phyloP scores from a whole-genome alignment of 352 stramenopile genomes.

The Phytopythium vexans region DNA sequence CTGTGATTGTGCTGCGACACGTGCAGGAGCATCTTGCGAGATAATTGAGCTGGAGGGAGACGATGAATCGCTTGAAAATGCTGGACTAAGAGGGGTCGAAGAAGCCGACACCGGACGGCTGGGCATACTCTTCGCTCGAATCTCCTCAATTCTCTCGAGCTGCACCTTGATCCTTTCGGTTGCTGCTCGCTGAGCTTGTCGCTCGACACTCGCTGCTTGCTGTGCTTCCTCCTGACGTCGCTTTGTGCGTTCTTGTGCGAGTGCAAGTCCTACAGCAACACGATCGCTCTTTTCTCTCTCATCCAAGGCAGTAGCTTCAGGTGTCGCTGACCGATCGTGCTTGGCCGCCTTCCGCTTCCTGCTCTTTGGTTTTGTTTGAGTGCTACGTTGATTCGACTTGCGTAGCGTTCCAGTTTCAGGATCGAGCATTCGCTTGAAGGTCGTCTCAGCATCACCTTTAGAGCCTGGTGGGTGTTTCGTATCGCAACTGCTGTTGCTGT shows the following conservation, averaged over 20 bases:
- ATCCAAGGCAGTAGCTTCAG: slow-evolving; percentile 9
- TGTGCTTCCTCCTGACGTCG: slow-evolving; percentile 23
- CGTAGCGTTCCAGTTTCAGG: too few species aligned
- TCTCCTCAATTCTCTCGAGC: slow-evolving; percentile 36
- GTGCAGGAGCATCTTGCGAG: too few species aligned
- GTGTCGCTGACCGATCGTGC: slow-evolving; percentile 4
- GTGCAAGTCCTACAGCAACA: slow-evolving; percentile 23
- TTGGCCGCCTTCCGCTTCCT: neutral
- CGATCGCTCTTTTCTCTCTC: slow-evolving; percentile 26
- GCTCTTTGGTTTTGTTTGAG: slow-evolving; percentile 21
- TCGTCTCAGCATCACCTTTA: neutral
- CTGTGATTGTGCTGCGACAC: too few species aligned
- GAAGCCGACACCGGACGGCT: neutral
- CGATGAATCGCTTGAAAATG: neutral
- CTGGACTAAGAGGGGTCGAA: neutral
- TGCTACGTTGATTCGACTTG: slow-evolving; percentile 4
- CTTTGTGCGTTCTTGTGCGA: slow-evolving; percentile 35
- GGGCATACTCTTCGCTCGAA: slow-evolving; percentile 19
- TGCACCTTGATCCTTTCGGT: slow-evolving; percentile 28
- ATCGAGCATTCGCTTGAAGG: too few species aligned
- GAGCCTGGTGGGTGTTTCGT: neutral
- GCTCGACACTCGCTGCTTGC: slow-evolving; percentile 15
- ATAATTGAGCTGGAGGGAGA: neutral
- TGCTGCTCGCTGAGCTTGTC: slow-evolving; percentile 19
- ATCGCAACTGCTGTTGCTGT: neutral